Evolutionary conservation across 169 alveolate species (phyloP), one percentile per base, ranked within the genome.

Genomic region (Pseudocohnilembus persalinus): DNA sequence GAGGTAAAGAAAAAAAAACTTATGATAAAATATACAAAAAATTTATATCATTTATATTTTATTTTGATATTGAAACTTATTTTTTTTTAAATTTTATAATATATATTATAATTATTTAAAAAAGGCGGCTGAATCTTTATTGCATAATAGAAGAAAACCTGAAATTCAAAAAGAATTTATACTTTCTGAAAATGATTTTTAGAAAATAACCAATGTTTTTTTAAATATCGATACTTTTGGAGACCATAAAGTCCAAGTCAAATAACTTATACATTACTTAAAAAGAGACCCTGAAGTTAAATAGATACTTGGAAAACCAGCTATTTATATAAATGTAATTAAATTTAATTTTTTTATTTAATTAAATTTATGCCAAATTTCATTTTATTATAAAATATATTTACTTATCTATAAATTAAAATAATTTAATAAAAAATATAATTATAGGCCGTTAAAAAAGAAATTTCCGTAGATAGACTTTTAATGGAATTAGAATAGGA

Each of bases 141-240:
- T 49, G 68, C 4, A 49, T 20, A 11, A 20, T 20, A 49, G 68
- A 20, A 4, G 26, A 11, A 49, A 49, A 20, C 68, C 68, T 49
- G 4, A 49, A 20, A 49, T 49, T 49, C 20, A 4, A 20, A 49
- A 20, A 49, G 68, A 77, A 1, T 77, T 68, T 20, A 1, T 77
- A n/a, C 63, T 79, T 28, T 49, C 65, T 32, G 84, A 79, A 49
- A 29, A 79, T 16, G 29, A 79, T 11, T 28, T 79, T n/a, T 49
- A 79, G 1, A 79, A 35, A 11, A 29, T 79, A 29, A n/a, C 63
- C n/a, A 73, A 79, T 29, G 73, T 49, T 1, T 79, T 79, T 73
- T 49, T 49, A 29, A 72, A 79, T n/a, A 34, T 79, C 30, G 84
- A 79, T n/a, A 79, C 84, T 16, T 79, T 79, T 79, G 84, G 84